Evolutionary conservation across 495 filamentous ascomycete genomes (phyloP), one percentile per base, ranked within the genome.

Genomic region (Talaromyces adpressus): DNA sequence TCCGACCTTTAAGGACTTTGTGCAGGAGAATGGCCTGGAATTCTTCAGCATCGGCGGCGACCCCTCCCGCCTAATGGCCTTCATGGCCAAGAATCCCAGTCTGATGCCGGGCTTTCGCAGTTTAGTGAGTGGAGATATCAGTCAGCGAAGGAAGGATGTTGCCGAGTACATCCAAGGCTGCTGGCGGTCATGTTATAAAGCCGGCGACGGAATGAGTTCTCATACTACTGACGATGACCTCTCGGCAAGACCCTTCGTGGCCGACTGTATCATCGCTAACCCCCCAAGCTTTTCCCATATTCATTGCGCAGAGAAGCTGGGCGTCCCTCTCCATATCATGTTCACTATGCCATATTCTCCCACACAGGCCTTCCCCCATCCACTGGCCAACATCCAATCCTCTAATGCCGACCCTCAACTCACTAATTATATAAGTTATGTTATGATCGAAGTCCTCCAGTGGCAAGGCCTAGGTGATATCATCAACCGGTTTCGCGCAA

Each of bases 71-170:
- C 81, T 93, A 27, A 93, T 93, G 90, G 84, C 87, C 2, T 92
- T 89, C 67, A 92, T 93, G 90, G 89, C 92, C 22, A 91, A 91
- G 70, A 91, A 93, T 72, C 88, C 89, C 12, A 88, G 90, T 3
- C 76, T 93, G 62, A 87, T 92, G 73, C 90, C 90, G 0, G 83
- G 84, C 11, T 77, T 92, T 53, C 79, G 86, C 56, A 81, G 85
- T 6, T 73, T 93, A 18, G 81, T 82, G 49, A 84, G 77, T 47
- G 90, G 90, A 11, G 89, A 90, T 61, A 82, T 93, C 41, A 79
- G 79, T 1, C 80, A 83, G 36, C 64, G 77, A 86, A 22, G 79
- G 89, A 29, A 81, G 22, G 45, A 18, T 49, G 45, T 49, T 49
- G 16, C 18, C 45, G 18, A 20, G 16, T 49, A 49, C 11, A 18